Conservation (phyloP, 257 asterid genomes). For the Penstemon eatonii region DNA sequence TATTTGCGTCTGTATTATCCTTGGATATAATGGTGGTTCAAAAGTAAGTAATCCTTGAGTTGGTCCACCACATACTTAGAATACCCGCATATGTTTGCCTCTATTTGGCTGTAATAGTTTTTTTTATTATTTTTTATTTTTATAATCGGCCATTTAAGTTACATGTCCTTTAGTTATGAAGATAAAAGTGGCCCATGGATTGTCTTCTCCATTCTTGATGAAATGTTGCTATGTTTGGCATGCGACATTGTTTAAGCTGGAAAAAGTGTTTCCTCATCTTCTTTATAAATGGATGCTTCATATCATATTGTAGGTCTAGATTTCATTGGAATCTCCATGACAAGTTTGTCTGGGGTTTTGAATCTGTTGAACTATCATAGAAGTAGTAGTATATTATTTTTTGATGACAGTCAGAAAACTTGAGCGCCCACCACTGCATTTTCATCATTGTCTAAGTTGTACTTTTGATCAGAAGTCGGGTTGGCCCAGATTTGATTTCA, state of each 20-base stretch:
- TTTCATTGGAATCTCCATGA: not conserved
- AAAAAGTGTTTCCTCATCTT: not conserved
- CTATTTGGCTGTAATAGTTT: not conserved
- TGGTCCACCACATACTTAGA: not conserved
- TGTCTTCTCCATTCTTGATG: not conserved
- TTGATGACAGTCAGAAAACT: not conserved
- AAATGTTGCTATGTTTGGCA: not conserved
- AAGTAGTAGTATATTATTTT: not conserved
- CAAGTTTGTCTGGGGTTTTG: slow-evolving; percentile 1
- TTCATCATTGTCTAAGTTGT: not conserved
- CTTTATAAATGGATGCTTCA: slow-evolving; percentile 17
- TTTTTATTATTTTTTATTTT: no score
- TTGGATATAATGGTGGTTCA: not conserved
- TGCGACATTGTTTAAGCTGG: not conserved
- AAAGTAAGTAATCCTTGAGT: not conserved
- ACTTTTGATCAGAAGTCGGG: not conserved
- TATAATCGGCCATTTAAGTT: not conserved
- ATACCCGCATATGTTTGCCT: not conserved
- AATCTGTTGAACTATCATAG: not conserved
- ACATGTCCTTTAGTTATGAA: not conserved
- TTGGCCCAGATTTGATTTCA: not conserved
- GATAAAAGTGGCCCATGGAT: not conserved
- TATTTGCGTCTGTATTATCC: not conserved
- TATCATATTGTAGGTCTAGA: not conserved
- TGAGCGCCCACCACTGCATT: not conserved